Percentiles rank a stretch among this genome's conserved stretches.
Conservation (phyloP, 225 moss, liverwort and hornwort genomes). For the Pleurozium schreberi region DNA sequence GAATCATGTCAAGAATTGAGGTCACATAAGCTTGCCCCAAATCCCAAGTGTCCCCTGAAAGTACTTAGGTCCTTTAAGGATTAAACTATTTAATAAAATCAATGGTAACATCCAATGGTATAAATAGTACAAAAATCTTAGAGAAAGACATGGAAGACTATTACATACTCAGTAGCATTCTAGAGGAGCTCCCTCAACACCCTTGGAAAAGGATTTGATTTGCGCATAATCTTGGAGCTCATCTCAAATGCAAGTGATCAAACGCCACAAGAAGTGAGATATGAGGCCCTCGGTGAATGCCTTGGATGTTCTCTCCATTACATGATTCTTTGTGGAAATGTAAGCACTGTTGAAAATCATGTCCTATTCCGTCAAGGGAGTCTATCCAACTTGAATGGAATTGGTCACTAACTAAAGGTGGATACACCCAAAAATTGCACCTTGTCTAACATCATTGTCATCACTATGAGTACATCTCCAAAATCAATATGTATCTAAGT, state of each 20-base stretch:
- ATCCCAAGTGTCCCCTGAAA: no score
- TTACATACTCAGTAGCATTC: no score
- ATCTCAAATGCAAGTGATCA: neutral
- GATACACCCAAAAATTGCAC: no score
- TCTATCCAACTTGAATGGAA: neutral
- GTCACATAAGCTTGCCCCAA: no score
- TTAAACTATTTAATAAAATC: no score
- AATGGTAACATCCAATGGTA: no score
- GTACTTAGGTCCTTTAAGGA: no score
- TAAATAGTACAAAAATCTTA: neutral
- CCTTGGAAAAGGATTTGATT: neutral
- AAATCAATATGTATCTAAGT: no score
- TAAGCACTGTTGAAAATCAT: neutral
- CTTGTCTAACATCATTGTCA: no score
- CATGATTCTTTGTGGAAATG: neutral
- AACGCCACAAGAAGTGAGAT: neutral
- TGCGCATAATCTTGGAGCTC: no score
- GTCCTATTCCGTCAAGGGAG: neutral
- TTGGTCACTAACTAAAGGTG: neutral
- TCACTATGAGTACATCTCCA: no score
- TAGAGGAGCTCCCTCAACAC: neutral
- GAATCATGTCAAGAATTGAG: no score
- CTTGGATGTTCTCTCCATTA: neutral
- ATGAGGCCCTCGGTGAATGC: neutral
- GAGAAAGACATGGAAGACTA: neutral